A percentile compares a stretch with the other conserved stretches of the same genome.
These are phyloP conservation scores for Myotisia sp. DNA, from an alignment of 2,329 filamentous ascomycete genomes.

Conservation along the genomic window DNA sequence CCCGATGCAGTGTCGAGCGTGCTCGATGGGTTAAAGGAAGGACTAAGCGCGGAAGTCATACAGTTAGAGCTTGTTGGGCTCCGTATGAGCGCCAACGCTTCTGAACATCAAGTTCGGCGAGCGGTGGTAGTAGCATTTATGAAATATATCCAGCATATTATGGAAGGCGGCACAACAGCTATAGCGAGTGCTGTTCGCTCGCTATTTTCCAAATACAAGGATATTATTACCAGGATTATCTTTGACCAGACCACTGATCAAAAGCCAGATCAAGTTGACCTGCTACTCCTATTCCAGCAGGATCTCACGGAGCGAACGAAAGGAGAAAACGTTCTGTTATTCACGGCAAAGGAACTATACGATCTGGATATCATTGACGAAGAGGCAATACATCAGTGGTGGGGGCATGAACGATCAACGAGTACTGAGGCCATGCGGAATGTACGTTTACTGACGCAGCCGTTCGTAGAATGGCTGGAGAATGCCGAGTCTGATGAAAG, in stretches of 20 bases:
- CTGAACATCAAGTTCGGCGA: constrained; percentile 72
- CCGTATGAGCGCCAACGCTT: constrained; percentile 81
- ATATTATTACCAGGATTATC: constrained; percentile 45
- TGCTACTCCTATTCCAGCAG: constrained; percentile 66
- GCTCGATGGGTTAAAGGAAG: constrained; percentile 67
- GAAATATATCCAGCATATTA: constrained; percentile 61
- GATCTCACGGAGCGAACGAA: constrained; percentile 55
- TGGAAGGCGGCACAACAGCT: constrained; percentile 42
- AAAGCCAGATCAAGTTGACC: constrained; percentile 65
- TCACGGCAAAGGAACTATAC: constrained; percentile 71
- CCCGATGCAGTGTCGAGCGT: constrained; percentile 74
- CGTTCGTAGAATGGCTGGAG: constrained; percentile 71
- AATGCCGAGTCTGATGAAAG: constrained; percentile 58
- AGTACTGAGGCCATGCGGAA: constrained; percentile 54
- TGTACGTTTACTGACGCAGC: constrained; percentile 59
- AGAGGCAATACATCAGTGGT: constrained; percentile 80
- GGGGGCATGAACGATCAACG: constrained; percentile 57
- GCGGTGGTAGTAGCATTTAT: constrained; percentile 78
- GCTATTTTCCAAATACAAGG: constrained; percentile 50
- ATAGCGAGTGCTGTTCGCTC: constrained; percentile 51
- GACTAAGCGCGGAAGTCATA: constrained; percentile 63
- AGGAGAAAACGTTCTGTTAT: constrained; percentile 56
- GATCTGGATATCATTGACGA: constrained; percentile 74
- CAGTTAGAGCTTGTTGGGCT: constrained; percentile 87
- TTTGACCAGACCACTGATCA: constrained; percentile 39